These are phyloP conservation scores for Amphibolis antarctica DNA, from an alignment of 106 monocot species.

Conservation along the genomic window DNA sequence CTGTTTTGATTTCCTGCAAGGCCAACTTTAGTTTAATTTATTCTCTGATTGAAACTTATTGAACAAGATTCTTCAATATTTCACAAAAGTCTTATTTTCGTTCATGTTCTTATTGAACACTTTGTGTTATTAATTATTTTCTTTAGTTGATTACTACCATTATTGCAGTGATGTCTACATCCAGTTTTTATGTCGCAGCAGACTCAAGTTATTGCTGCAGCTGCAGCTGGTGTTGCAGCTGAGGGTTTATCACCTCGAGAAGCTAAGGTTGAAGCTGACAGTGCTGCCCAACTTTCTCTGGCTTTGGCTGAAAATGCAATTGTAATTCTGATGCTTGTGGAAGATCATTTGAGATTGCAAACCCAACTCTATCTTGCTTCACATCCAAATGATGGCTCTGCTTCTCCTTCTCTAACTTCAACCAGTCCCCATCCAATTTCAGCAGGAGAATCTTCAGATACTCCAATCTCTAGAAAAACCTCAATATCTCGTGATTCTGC, in stretches of 20 bases:
- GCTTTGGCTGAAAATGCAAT: conserved; percentile 97
- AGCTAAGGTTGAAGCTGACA: conserved; percentile 81
- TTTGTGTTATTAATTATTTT: neutral
- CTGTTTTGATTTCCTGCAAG: neutral
- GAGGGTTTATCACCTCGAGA: conserved; percentile 82
- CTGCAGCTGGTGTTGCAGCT: conserved; percentile 85
- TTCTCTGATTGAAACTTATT: neutral
- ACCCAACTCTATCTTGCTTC: conserved; percentile 44
- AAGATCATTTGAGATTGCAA: conserved; percentile 93
- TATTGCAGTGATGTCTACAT: conserved; percentile 22
- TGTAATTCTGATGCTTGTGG: conserved; percentile 92
- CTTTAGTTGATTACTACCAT: neutral
- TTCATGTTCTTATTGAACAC: neutral
- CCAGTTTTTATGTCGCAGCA: conserved; percentile 42
- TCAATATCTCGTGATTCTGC: conserved; percentile 55
- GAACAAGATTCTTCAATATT: too few species aligned
- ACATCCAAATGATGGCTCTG: conserved; percentile 17
- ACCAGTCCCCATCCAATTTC: conserved; percentile 40
- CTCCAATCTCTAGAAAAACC: conserved; percentile 27
- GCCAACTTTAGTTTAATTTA: neutral
- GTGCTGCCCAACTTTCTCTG: conserved; percentile 74
- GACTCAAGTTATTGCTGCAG: conserved; percentile 98
- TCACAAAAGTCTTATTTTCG: too few species aligned
- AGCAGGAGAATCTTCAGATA: conserved; percentile 33
- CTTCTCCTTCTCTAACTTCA: conserved; percentile 33